phyloP scores from a whole-genome alignment of 2,329 filamentous ascomycete genomes.

The Hirsutella rhossiliensis region DNA sequence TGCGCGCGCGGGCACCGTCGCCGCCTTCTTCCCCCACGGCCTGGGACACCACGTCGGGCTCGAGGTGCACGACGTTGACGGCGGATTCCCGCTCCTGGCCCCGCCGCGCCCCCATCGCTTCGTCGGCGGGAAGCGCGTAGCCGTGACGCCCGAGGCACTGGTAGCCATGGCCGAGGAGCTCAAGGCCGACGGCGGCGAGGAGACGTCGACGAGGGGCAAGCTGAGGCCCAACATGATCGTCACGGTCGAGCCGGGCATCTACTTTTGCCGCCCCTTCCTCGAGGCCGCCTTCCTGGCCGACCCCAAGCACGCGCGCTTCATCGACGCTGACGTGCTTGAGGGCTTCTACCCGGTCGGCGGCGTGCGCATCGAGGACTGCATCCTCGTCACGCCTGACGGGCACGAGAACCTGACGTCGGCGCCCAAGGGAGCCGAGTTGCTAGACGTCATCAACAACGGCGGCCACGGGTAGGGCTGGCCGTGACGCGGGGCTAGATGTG shows the following conservation, averaged over 20 bases:
- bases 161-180: slow-evolving; percentile 13
- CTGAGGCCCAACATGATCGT: slow-evolving; percentile 55
- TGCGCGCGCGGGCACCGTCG: slow-evolving; percentile 37
- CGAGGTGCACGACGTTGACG: slow-evolving; percentile 49
- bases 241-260: slow-evolving; percentile 70
- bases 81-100: slow-evolving; percentile 21
- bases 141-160: slow-evolving; percentile 24
- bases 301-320: slow-evolving; percentile 45
- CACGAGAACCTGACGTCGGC: slow-evolving; percentile 75
- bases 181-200: background rate
- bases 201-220: slow-evolving; percentile 16
- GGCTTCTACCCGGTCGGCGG: slow-evolving; percentile 71
- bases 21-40: slow-evolving; percentile 56
- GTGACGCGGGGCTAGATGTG: too few species aligned
- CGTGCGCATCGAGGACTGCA: slow-evolving; percentile 84
- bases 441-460: slow-evolving; percentile 42
- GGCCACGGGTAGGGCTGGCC: too few species aligned
- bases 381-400: slow-evolving; percentile 66
- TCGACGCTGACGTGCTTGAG: slow-evolving; percentile 53
- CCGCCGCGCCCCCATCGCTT: slow-evolving; percentile 15
- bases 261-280: slow-evolving; percentile 64
- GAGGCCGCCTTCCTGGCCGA: slow-evolving; percentile 54
- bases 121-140: slow-evolving; percentile 27
- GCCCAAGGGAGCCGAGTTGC: slow-evolving; percentile 62
- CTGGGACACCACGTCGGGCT: slow-evolving; percentile 54